phyloP scores from a whole-genome alignment of 371 early-diverging fungal genomes.

The Amoeboaphelidium protococcarum region DNA sequence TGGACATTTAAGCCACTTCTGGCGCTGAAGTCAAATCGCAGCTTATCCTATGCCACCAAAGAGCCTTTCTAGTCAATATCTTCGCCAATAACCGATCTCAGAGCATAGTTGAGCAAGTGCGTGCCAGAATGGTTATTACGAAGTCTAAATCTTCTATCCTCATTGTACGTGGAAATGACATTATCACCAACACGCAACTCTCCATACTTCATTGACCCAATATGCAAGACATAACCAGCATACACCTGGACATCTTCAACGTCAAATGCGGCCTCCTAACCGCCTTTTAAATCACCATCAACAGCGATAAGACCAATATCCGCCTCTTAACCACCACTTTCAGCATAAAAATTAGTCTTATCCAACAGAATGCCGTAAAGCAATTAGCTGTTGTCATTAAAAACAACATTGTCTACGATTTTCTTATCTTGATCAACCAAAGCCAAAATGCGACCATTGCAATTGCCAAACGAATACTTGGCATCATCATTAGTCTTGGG shows the following conservation, averaged over 20 bases:
- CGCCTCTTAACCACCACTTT: constrained; percentile 94
- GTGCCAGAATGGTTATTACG: constrained; percentile 95
- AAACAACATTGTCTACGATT: constrained; percentile 16
- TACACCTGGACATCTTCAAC: constrained; percentile 91
- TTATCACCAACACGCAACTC: constrained; percentile 30
- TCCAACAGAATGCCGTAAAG: constrained; percentile 74
- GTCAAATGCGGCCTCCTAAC: constrained; percentile 35
- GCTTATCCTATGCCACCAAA: constrained; percentile 83
- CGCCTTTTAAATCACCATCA: constrained; percentile 34
- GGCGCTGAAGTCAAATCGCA: constrained; percentile 88
- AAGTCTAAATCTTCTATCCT: constrained; percentile 47
- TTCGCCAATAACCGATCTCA: constrained; percentile 46
- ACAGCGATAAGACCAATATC: constrained; percentile 73
- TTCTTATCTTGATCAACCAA: constrained; percentile 32
- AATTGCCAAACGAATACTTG: constrained; percentile 53
- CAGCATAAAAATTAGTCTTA: constrained; percentile 95
- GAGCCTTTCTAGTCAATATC: constrained; percentile 89
- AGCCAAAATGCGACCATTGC: constrained; percentile 37
- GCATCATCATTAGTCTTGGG: constrained; percentile 63
- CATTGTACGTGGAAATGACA: constrained; percentile 59
- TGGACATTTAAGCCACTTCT: constrained; percentile 43
- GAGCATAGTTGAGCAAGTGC: constrained; percentile 90
- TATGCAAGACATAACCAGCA: constrained; percentile 89
- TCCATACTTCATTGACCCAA: constrained; percentile 78
- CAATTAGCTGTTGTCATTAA: constrained; percentile 17